Base-by-base conservation (phyloP, 208 protist genomes). In the Trypanosoma boissoni region DNA sequence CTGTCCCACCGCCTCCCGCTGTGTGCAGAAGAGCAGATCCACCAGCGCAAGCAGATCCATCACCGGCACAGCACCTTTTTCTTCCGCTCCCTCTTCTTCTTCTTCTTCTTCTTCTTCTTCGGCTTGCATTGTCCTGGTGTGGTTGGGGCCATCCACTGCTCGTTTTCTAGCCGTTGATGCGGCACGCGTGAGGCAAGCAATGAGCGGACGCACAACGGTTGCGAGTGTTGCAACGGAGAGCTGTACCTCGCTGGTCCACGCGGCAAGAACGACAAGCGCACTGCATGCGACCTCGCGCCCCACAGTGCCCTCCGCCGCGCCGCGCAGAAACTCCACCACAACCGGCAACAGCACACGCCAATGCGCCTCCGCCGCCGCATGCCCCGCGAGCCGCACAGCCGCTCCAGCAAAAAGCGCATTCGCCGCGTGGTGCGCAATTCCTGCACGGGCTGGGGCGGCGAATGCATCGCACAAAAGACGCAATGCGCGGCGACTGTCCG, bases 351-450 rank as follows among this genome's bases (percentile, higher is more conserved):
- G 62, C 23, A 77, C 74, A 42, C 88, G 83, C 80, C 79, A 94
- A 7, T 83, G 49, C 26, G 81, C 51, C 72, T 94, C 88, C 2
- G 75, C 80, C 31, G 78, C 64, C 12, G 59, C 54, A 65, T 86
- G 76, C 6, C 61, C 72, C 12, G 83, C 73, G 32, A 94, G 64
- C 42, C 56, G 64, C 9, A 76, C 78, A 29, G 76, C 79, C 7
- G 92, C 84, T 34, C 73, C 72, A n/a, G 80, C 72, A 46, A 88
- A 94, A 48, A 94, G 76, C 2, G 88, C 88, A 46, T 86, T 83
- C 24, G 88, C 83, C 21, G 88, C 88, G 55, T 74, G 69, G 58
- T 92, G 68, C 18, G 72, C 72, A 2, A 94, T 69, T 10, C 59
- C 61, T 50, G 78, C 61, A 6, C 78, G 79, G 16, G 79, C 68